Conservation (phyloP, 2,329 filamentous ascomycete genomes). For the Allantophomopsis lycopodina region DNA sequence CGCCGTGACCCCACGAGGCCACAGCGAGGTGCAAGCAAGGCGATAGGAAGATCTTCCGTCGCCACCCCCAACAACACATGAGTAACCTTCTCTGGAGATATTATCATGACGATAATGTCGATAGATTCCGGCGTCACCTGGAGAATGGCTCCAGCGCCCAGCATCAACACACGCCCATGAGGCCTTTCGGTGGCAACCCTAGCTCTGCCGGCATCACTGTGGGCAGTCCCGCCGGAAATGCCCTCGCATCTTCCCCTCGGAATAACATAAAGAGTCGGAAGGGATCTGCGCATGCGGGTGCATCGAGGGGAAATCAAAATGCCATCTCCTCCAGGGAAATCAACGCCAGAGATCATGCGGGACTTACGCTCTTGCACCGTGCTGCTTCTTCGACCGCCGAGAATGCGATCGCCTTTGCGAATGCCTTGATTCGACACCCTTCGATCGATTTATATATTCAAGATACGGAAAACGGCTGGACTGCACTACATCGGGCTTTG, state of each 20-base stretch:
- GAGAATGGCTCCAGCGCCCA: slow-evolving; percentile 45
- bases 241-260: slow-evolving; percentile 33
- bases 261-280: slow-evolving; percentile 34
- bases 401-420: slow-evolving; percentile 60
- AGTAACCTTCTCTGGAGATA: slow-evolving; percentile 94
- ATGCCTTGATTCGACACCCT: slow-evolving; percentile 68
- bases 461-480: slow-evolving; percentile 91
- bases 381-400: slow-evolving; percentile 62
- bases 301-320: slow-evolving; percentile 28
- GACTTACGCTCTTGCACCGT: slow-evolving; percentile 74
- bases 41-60: slow-evolving; percentile 19
- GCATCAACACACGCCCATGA: slow-evolving; percentile 31
- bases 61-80: slow-evolving; percentile 47
- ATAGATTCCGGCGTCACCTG: slow-evolving; percentile 81
- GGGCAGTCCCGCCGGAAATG: slow-evolving; percentile 8
- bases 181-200: slow-evolving; percentile 9
- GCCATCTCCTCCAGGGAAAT: slow-evolving; percentile 49
- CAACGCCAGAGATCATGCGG: slow-evolving; percentile 71
- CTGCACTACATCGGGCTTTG: slow-evolving; percentile 77
- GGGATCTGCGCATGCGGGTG: slow-evolving; percentile 31
- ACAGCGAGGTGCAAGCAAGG: slow-evolving; percentile 62
- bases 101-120: slow-evolving; percentile 96
- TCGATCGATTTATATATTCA: slow-evolving; percentile 75
- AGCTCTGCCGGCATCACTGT: too few relatives aligned
- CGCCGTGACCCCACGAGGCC: slow-evolving; percentile 74